These are phyloP conservation scores for Flueggea neowawraea DNA, from an alignment of 441 rosid species.

Conservation along the genomic window DNA sequence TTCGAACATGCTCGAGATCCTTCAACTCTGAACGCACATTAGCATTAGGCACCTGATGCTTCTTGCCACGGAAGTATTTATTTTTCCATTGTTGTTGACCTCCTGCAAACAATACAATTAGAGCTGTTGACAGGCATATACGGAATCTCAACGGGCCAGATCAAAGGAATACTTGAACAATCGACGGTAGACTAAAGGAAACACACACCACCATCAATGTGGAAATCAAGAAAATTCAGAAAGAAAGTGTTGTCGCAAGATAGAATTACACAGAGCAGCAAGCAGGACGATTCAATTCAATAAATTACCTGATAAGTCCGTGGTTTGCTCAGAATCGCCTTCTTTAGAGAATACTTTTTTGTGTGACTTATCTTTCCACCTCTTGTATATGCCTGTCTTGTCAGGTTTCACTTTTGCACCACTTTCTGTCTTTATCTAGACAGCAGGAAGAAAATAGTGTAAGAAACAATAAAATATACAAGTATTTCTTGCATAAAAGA, in stretches of 20 bases:
- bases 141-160: too few species aligned
- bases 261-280: not conserved
- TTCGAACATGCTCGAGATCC: conserved; percentile 85
- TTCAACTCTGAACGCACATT: conserved; percentile 82
- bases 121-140: too few species aligned
- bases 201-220: too few species aligned
- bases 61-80: conserved; percentile 47
- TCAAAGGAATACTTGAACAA: too few species aligned
- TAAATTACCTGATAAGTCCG: conserved; percentile 47
- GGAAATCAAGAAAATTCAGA: too few species aligned
- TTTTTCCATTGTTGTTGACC: conserved; percentile 29
- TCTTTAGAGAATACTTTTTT: conserved; percentile 53
- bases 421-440: conserved; percentile 85
- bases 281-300: not conserved
- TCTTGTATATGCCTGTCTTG: conserved; percentile 88
- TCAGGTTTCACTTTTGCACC: conserved; percentile 71
- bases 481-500: too few species aligned
- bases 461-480: not conserved
- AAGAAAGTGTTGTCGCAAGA: not conserved
- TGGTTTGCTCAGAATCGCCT: conserved; percentile 36
- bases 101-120: conserved; percentile 30
- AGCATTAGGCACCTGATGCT: conserved; percentile 60
- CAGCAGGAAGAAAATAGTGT: conserved; percentile 10
- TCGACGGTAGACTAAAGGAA: too few species aligned
- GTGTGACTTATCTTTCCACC: conserved; percentile 79